Conservation (phyloP, 1,284 basidiomycete genomes). For the Moesziomyces antarcticus region DNA sequence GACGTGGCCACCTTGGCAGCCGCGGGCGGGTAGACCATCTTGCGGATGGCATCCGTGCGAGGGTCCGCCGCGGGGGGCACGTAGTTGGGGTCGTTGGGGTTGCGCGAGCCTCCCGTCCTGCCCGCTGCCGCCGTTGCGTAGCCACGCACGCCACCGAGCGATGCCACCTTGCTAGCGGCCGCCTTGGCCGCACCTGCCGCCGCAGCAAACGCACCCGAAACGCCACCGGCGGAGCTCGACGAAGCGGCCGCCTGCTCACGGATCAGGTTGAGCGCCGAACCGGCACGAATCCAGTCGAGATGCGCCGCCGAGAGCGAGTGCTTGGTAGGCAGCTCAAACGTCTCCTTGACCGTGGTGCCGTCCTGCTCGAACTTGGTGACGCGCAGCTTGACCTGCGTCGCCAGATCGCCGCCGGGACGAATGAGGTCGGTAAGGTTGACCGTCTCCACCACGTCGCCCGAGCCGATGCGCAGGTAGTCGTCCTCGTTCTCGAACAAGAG, state of each 20-base stretch:
- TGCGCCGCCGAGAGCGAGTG: constrained; percentile 62
- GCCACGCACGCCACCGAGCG: constrained; percentile 42
- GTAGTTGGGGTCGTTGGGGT: constrained; percentile 64
- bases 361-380: constrained; percentile 63
- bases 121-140: constrained; percentile 52
- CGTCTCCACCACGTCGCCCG: constrained; percentile 64
- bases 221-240: constrained; percentile 7
- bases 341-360: constrained; percentile 56
- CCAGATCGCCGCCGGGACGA: constrained; percentile 52
- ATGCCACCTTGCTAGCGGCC: constrained; percentile 24
- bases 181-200: constrained; percentile 28
- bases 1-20: constrained; percentile 41
- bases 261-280: constrained; percentile 66
- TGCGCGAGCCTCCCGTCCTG: constrained; percentile 32
- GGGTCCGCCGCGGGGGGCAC: constrained; percentile 51
- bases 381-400: constrained; percentile 58
- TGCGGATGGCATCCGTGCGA: constrained; percentile 57
- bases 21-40: constrained; percentile 59
- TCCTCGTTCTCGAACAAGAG: constrained; percentile 66
- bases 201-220: constrained; percentile 34
- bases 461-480: constrained; percentile 59
- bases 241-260: constrained; percentile 51
- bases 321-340: constrained; percentile 62
- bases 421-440: constrained; percentile 62
- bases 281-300: constrained; percentile 65